Evolutionary conservation across 1,284 basidiomycete species (phyloP), one percentile per base, ranked within the genome.

Genomic region (Rhodotorula sp.): DNA sequence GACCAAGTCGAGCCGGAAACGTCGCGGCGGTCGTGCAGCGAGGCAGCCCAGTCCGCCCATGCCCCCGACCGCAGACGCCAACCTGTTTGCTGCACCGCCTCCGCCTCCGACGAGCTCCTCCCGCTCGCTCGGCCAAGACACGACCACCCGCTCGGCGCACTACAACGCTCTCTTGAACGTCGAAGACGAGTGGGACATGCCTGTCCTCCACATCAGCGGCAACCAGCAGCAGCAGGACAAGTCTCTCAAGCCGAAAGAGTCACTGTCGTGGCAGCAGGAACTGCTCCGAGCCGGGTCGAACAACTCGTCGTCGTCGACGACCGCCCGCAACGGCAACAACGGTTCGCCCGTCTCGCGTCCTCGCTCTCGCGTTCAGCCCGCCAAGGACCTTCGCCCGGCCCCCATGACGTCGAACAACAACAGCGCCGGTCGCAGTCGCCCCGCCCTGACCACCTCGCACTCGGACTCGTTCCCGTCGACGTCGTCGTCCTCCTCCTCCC

Each of bases 141-240:
- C n/a, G n/a, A n/a, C 45, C n/a, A 24, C 44, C 45, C 37, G 37
- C 1, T 42, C 37, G 37, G 37, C 37, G 37, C 37, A 42, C 37
- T 42, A 42, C 37, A 15, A 59, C 49, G 29, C 60, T 6, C 51
- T 53, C 30, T 67, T 64, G 45, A 56, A 53, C 7, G 45, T 51
- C 49, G 53, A 45, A 18, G 71, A 75, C 56, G 73, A 66, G 44
- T 75, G 73, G 73, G 73, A 75, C 45, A 69, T 75, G 67, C 73
- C 73, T 24, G 56, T 60, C 24, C n/a, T 54, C 29, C 45, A 53
- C 22, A 18, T 45, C 44, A 5, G 53, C 53, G 12, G 53, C 53
- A 17, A 26, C 15, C 26, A 17, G 26, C 17, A 26, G 29, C 17
- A 17, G 53, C 53, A 26, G 14, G 8, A 18, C 48, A 15, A 51